Base-by-base conservation (phyloP, 2,329 filamentous ascomycete species). In the Fusarium begoniae region DNA sequence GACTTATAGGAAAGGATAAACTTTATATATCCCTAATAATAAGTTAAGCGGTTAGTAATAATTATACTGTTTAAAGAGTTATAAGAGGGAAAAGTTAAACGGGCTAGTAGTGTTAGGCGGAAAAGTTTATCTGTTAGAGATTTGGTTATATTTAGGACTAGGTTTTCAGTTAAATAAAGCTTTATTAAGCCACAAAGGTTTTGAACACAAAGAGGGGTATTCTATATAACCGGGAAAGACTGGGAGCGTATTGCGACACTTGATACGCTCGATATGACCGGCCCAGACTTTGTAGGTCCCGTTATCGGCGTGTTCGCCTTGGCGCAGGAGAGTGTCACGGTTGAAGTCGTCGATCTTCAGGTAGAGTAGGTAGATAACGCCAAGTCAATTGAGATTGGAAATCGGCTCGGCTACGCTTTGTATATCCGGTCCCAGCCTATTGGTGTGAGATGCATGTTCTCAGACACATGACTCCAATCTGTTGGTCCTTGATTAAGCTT, bases 221-320 rank as follows among this genome's bases (percentile, higher is more conserved):
- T 26, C 26, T 26, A 26, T 26, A 7, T 63, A 12, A 4, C 43
- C 18, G 63, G 57, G 0, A 37, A 9, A 18, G 45, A 61, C 1
- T 62, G 65, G 63, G 14, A 53, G 10, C 43, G 14, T 20, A 7
- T 68, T 32, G 65, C 53, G 18, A 68, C 63, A 15, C 45, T 68
- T 17, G 65, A 68, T 18, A 43, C 65, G 22, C 40, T 47, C 6
- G 65, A 68, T 14, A 68, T 68, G 63, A 68, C 65, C 6, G 65
- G 65, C 1, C 63, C 65, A 12, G 65, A 68, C 12, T 68, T 68
- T 53, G 65, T 68, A 41, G 65, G 65, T 13, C 65, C 65, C 28
- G 65, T 68, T 48, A 68, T 68, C 53, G 65, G 65, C 15, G 45
- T 62, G 2, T 68, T 68, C 20, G 54, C 63, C 18, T 17, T 68